Base-by-base conservation (phyloP, 148 eudicot genomes). In the Dysphania ambrosioides region DNA sequence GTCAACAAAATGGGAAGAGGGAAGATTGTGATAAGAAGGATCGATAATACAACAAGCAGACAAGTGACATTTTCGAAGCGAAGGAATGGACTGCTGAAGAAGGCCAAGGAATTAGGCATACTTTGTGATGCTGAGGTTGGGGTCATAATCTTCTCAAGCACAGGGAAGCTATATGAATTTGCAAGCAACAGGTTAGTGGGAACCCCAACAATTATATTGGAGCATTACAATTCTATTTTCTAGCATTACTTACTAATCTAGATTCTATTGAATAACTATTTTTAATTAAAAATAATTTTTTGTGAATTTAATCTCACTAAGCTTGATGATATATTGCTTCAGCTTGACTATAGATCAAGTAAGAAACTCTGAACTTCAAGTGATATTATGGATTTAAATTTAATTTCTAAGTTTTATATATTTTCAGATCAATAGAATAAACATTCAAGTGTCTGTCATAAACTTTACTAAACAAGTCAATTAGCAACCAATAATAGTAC, bases 31-130 rank as follows among this genome's bases (percentile, higher is more conserved):
- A 87, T 87, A 51, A 71, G 87, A 74, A 83, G 88, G 79, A 87
- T 87, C 72, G 90, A 87, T 29, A 83, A 87, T 62, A 81, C 87
- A 18, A 87, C 90, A 21, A 85, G 87, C 72, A 85, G 90, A 70
- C 90, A 87, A 70, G 90, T 87, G 62, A 87, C 90, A 66, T 87
- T 87, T 77, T 87, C 90, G 13, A 87, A 87, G 79, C 70, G 90
- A 49, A 82, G 90, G 70, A 87, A 72, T 40, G 91, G 91, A n/a
- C 75, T 87, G 74, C 59, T 87, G 71, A 87, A 87, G 87, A 87
- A 87, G 79, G 86, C 91, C 0, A 82, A 83, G 79, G 91, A 87
- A 79, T 71, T 87, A 23, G 88, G 85, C 11, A 85, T 87, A 64
- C 79, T 87, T 41, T 87, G 91, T 49, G 91, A 87, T 26, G 91